Evolutionary conservation across 2,329 filamentous ascomycete genomes (phyloP), one percentile per base, ranked within the genome.

Genomic region (Sporothrix mexicana): DNA sequence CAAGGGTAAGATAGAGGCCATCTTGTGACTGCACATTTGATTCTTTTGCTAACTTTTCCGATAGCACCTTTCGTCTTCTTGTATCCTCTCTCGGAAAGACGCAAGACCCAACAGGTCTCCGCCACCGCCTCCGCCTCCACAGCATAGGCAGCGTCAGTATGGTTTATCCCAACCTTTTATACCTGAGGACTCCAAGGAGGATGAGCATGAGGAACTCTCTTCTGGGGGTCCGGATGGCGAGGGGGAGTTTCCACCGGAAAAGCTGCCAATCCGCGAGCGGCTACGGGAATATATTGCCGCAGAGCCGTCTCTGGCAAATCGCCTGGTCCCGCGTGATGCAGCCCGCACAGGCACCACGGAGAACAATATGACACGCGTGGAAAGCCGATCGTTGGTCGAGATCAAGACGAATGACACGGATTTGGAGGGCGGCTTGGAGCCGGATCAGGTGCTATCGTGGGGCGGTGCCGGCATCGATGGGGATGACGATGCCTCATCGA

Each of bases 341-440:
- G 76, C 80, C 3, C 72, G 74, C 0, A 7, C 70, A 1, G 81
- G 80, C 9, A 73, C 74, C 7, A 71, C 81, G 15, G 74, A 76
- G 64, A 85, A 85, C 75, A 76, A 74, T 25, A 64, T 82, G 12
- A 83, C 82, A 9, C 79, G 82, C 15, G 79, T 79, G 7, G 79
- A 81, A 73, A 77, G 75, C 73, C 76, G 79, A 72, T 74, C 77
- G 1, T 74, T 77, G 45, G 77, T 82, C 17, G 78, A 79, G 8
- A 61, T 80, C 10, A 66, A 73, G 12, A 61, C 45, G 25, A 72
- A 20, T n/a, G 30, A 23, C 43, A 7, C 25, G 2, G 30, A 20
- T 12, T 17, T 45, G 15, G 69, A 45, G 17, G 41, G n/a, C 36
- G 43, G 6, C 20, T 51, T 72, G 59, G 57, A 53, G 1, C 2